Evolutionary conservation across 495 filamentous ascomycete species (phyloP).

Genomic region (Penicillium alfredii): DNA sequence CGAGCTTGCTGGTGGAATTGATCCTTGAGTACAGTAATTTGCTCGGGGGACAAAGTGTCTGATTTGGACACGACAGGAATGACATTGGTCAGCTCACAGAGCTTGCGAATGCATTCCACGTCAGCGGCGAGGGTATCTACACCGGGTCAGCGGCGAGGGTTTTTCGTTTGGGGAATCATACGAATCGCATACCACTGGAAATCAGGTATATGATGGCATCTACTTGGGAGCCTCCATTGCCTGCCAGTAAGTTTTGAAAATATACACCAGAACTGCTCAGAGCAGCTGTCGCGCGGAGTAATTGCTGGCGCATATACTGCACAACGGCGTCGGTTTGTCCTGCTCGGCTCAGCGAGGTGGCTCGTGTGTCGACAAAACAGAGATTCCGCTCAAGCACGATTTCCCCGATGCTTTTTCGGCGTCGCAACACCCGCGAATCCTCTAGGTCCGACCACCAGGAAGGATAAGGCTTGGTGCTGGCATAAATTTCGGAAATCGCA

Average conservation of each 20-base stretch:
- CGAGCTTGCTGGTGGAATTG: conserved; percentile 49
- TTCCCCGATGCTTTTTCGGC: conserved; percentile 76
- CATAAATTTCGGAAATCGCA: conserved; percentile 73
- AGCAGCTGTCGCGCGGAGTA: conserved; percentile 58
- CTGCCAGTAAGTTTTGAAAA: conserved; percentile 72
- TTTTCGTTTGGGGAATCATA: too few species aligned
- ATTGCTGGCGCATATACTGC: conserved; percentile 69
- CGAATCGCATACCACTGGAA: conserved; percentile 56
- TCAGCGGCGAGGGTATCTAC: conserved; percentile 67
- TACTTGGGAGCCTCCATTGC: conserved; percentile 80
- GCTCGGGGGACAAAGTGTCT: conserved; percentile 57
- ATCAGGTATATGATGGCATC: conserved; percentile 85
- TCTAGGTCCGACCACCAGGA: conserved; percentile 93
- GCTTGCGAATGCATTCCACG: conserved; percentile 66
- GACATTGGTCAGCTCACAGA: conserved; percentile 77
- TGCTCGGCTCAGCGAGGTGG: conserved; percentile 60
- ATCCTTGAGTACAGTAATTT: conserved; percentile 57
- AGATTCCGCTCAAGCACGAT: conserved; percentile 85
- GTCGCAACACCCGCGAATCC: conserved; percentile 58
- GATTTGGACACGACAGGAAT: conserved; percentile 77
- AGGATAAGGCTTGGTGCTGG: conserved; percentile 89
- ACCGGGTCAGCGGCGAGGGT: not conserved
- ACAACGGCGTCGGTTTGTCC: conserved; percentile 64
- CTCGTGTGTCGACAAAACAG: conserved; percentile 89
- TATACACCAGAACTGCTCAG: conserved; percentile 61